Percentiles rank a stretch among this genome's conserved stretches.
phyloP scores from a whole-genome alignment of 257 asterid species.

The Avicennia marina region DNA sequence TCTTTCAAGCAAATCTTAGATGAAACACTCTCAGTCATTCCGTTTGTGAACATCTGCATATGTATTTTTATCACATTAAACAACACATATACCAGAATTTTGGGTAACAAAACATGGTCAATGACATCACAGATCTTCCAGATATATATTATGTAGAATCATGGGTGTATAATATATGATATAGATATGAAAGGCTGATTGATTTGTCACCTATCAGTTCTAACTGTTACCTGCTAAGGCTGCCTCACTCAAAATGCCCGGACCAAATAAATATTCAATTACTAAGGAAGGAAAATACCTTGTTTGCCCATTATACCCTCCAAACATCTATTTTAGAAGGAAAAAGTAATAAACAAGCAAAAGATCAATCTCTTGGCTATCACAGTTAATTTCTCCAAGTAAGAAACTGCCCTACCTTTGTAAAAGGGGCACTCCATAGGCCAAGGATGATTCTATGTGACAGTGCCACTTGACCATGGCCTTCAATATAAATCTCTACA shows the following conservation, averaged over 20 bases:
- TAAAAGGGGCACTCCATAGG: conserved; percentile 87
- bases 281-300: neutral
- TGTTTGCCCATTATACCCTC: conserved; percentile 2
- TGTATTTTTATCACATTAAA: conserved; percentile 11
- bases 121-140: too few species aligned
- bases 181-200: neutral
- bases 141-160: too few species aligned
- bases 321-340: neutral
- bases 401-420: conserved; percentile 54
- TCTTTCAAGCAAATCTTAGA: conserved; percentile 66
- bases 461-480: conserved; percentile 50
- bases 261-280: neutral
- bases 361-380: neutral
- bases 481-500: conserved; percentile 64
- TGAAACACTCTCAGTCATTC: conserved; percentile 87
- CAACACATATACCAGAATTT: neutral
- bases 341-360: neutral
- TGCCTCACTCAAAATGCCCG: neutral
- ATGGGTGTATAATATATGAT: too few species aligned
- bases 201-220: neutral
- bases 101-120: neutral
- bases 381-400: neutral
- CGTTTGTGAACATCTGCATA: conserved; percentile 95
- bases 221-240: neutral
- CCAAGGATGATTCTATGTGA: conserved; percentile 84